Conservation (phyloP, 1,284 basidiomycete genomes). For the Ceratobasidium sp. region DNA sequence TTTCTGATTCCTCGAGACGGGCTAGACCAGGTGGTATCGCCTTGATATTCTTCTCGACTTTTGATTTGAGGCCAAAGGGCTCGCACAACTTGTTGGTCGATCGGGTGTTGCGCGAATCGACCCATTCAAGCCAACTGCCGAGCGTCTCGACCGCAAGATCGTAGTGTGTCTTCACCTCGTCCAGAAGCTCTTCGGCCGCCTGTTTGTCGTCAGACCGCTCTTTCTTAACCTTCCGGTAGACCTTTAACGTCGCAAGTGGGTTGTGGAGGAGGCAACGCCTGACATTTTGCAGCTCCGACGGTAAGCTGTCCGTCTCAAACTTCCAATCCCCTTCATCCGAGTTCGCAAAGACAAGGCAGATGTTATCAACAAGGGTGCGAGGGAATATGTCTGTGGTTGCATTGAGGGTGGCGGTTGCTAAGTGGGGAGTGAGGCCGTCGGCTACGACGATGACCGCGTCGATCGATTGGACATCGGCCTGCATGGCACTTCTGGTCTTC, state of each 20-base stretch:
- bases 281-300: constrained; percentile 22
- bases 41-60: too few relatives aligned
- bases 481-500: neutral
- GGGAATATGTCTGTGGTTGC: constrained; percentile 51
- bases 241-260: neutral
- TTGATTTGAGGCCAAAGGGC: too few relatives aligned
- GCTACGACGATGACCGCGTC: constrained; percentile 41
- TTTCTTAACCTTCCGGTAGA: neutral
- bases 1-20: too few relatives aligned
- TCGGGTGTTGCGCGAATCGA: neutral
- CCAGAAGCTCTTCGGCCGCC: neutral
- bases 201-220: neutral
- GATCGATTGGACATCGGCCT: constrained; percentile 43
- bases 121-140: neutral
- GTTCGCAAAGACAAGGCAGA: constrained; percentile 51
- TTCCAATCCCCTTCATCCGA: constrained; percentile 47
- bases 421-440: constrained; percentile 50
- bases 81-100: neutral
- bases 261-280: neutral
- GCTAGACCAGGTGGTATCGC: too few relatives aligned
- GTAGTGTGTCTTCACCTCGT: constrained; percentile 1
- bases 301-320: constrained; percentile 47
- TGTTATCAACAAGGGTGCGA: constrained; percentile 49
- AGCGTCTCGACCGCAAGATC: neutral
- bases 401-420: constrained; percentile 47